phyloP scores from a whole-genome alignment of 495 filamentous ascomycete species.

The Cladorrhinum samala region DNA sequence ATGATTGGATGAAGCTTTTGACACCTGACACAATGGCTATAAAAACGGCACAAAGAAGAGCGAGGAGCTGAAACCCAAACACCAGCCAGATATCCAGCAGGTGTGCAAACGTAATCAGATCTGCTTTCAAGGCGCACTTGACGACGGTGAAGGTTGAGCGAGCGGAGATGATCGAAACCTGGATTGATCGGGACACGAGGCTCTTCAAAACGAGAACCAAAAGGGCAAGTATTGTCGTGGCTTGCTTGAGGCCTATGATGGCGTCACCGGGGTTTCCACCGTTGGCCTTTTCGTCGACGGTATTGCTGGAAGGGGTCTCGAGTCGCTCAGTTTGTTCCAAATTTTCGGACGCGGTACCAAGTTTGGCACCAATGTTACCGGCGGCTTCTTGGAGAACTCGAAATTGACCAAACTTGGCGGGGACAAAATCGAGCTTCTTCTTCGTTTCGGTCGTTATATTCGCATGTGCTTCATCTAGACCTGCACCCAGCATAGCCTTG shows the following conservation, averaged over 20 bases:
- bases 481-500: too few relatives aligned
- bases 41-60: neutral
- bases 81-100: constrained; percentile 2
- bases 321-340: neutral
- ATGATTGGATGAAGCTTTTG: neutral
- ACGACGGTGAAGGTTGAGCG: neutral
- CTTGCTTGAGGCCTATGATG: neutral
- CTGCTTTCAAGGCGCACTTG: neutral
- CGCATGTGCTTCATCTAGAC: too few relatives aligned
- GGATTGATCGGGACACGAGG: neutral
- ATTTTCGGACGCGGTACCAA: too few relatives aligned
- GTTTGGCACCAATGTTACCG: too few relatives aligned
- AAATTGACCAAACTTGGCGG: neutral
- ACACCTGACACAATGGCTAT: neutral
- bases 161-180: neutral
- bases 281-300: neutral
- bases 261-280: neutral
- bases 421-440: too few relatives aligned
- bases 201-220: neutral
- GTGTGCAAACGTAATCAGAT: neutral
- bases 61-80: neutral
- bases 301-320: neutral
- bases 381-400: too few relatives aligned
- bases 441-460: too few relatives aligned
- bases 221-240: neutral